Evolutionary conservation across 1,139 yeast species (phyloP).

Genomic region (Debaryomyces sp.): DNA sequence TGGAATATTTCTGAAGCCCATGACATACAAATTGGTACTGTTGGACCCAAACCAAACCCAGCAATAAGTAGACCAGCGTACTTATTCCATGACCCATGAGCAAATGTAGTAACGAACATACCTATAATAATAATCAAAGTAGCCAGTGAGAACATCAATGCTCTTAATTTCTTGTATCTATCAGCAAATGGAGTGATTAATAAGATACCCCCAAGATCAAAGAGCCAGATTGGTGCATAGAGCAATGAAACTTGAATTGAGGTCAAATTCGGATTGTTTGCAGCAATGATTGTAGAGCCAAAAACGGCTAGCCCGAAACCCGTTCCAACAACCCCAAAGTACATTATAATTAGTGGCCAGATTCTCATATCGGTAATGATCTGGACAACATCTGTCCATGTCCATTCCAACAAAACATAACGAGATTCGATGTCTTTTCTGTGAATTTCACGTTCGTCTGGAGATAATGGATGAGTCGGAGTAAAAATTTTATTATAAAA

Average conservation of each 20-base stretch:
- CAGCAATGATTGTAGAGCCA: conserved; percentile 78
- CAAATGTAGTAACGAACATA: conserved; percentile 74
- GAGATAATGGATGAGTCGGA: conserved; percentile 55
- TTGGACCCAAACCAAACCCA: conserved; percentile 88
- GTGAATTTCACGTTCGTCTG: conserved; percentile 58
- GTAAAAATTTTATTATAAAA: conserved; percentile 30
- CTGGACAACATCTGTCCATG: conserved; percentile 55
- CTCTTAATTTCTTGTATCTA: conserved; percentile 58
- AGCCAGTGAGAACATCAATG: conserved; percentile 61
- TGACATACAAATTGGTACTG: conserved; percentile 88
- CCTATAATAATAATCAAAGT: conserved; percentile 73
- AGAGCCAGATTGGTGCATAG: conserved; percentile 89
- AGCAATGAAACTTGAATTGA: conserved; percentile 73
- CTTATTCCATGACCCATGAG: conserved; percentile 70
- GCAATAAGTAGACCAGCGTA: conserved; percentile 81
- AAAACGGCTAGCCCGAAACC: conserved; percentile 85
- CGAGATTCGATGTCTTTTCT: conserved; percentile 60
- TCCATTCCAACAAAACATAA: conserved; percentile 53
- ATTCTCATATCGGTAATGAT: conserved; percentile 65
- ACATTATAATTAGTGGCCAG: conserved; percentile 86
- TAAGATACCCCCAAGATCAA: conserved; percentile 76
- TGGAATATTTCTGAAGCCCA: conserved; percentile 81
- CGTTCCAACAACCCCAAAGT: conserved; percentile 89
- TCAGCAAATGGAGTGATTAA: conserved; percentile 82
- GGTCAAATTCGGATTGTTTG: conserved; percentile 62